Conservation (phyloP, 2,329 filamentous ascomycete species). For the Trichoderma hamatum region DNA sequence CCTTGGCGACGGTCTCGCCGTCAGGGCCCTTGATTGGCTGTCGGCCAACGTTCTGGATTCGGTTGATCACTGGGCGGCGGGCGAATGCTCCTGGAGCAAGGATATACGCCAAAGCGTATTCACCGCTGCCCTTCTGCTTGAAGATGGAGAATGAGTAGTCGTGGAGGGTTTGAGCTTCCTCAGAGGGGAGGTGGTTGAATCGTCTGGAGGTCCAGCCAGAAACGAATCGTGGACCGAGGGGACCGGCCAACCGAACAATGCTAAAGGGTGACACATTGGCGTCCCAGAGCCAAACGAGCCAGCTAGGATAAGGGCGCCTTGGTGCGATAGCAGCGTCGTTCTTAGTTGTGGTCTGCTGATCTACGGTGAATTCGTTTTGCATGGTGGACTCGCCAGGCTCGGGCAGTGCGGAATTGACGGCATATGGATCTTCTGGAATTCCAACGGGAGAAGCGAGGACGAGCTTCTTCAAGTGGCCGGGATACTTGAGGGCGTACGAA, state of each 20-base stretch:
- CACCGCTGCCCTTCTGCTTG: slow-evolving; percentile 85
- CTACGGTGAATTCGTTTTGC: slow-evolving; percentile 77
- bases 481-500: slow-evolving; percentile 95
- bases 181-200: slow-evolving; percentile 82
- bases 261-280: slow-evolving; percentile 95
- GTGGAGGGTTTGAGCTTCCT: slow-evolving; percentile 83
- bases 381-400: slow-evolving; percentile 74
- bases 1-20: slow-evolving; percentile 39
- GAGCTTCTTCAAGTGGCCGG: slow-evolving; percentile 90
- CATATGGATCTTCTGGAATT: slow-evolving; percentile 91
- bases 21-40: slow-evolving; percentile 53
- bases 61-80: slow-evolving; percentile 80
- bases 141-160: slow-evolving; percentile 95
- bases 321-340: slow-evolving; percentile 44
- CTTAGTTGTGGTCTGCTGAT: slow-evolving; percentile 61
- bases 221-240: slow-evolving; percentile 86
- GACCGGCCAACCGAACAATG: slow-evolving; percentile 83
- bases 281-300: slow-evolving; percentile 94
- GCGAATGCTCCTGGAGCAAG: slow-evolving; percentile 93
- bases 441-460: slow-evolving; percentile 94
- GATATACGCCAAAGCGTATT: slow-evolving; percentile 91
- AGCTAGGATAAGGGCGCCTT: slow-evolving; percentile 70
- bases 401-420: slow-evolving; percentile 77
- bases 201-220: slow-evolving; percentile 93
- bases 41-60: slow-evolving; percentile 85